Conservation (phyloP, 2,329 filamentous ascomycete genomes). For the Dactylonectria estremocensis region DNA sequence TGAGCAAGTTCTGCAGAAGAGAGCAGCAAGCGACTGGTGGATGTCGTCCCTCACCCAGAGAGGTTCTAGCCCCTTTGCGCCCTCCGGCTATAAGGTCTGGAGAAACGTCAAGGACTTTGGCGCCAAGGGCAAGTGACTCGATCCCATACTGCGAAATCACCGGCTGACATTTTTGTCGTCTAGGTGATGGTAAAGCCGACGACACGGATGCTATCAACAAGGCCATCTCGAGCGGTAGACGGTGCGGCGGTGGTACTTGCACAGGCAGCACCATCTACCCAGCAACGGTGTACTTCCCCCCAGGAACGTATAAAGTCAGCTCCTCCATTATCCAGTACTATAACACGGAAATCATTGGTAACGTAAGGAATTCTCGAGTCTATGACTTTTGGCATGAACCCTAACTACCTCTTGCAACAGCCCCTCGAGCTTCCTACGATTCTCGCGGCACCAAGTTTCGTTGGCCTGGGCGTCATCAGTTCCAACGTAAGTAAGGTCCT, state of each 20-base stretch:
- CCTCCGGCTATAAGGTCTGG: conserved; percentile 35
- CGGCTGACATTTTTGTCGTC: not conserved
- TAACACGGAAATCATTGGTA: conserved; percentile 70
- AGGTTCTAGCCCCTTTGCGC: conserved; percentile 31
- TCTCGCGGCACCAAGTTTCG: conserved; percentile 67
- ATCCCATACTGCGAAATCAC: not conserved
- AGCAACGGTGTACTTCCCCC: conserved; percentile 50
- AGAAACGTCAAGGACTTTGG: conserved; percentile 61
- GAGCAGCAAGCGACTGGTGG: conserved; percentile 26
- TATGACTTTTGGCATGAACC: not conserved
- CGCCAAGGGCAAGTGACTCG: conserved; percentile 32
- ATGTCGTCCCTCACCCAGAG: conserved; percentile 16
- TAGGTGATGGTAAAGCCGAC: conserved; percentile 58
- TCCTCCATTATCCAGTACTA: conserved; percentile 72
- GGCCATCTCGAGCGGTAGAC: conserved; percentile 58
- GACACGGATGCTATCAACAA: conserved; percentile 70
- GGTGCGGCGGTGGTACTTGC: conserved; percentile 48
- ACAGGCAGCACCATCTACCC: conserved; percentile 50
- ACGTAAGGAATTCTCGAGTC: conserved; percentile 30
- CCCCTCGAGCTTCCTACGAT: conserved; percentile 62
- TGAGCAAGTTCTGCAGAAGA: conserved; percentile 21
- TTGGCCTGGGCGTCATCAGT: conserved; percentile 67
- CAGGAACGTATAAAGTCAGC: conserved; percentile 71
- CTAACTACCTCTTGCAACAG: conserved; percentile 4
- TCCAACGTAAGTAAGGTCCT: conserved; percentile 3